Percentiles rank a stretch among this genome's conserved stretches.
These are phyloP conservation scores for Aspergillus hiratsukae DNA, from an alignment of 2,329 filamentous ascomycete species.

Conservation along the genomic window DNA sequence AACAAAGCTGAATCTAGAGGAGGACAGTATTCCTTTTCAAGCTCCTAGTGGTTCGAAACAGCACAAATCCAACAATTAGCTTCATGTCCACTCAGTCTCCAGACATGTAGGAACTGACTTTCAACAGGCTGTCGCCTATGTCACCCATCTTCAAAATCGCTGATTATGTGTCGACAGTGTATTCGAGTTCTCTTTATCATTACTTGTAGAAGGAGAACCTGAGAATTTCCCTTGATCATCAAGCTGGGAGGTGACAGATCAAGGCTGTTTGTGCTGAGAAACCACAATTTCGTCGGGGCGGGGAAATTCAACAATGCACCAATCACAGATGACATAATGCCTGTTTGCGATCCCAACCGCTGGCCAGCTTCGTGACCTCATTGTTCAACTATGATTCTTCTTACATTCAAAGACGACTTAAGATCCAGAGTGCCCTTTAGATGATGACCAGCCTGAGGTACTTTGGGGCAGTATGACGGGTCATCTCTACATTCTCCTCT, in stretches of 20 bases:
- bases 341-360: neutral
- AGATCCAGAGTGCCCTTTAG: neutral
- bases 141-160: constrained; percentile 12
- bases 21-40: constrained; percentile 66
- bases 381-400: neutral
- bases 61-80: neutral
- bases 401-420: neutral
- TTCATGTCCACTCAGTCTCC: neutral
- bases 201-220: neutral
- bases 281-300: neutral
- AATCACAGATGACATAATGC: neutral
- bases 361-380: neutral
- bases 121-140: constrained; percentile 1
- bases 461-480: neutral
- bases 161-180: constrained; percentile 1
- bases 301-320: neutral
- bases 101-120: constrained; percentile 3
- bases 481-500: neutral
- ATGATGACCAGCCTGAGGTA: neutral
- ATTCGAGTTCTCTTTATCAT: neutral
- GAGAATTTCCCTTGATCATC: neutral
- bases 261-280: neutral
- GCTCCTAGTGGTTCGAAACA: constrained; percentile 22
- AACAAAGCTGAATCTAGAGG: constrained; percentile 74
- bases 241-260: neutral